Percentiles rank a stretch among this genome's conserved stretches.
Evolutionary conservation across 768 basidiomycete species (phyloP).

Genomic region (Pleurotus citrinopileatus): DNA sequence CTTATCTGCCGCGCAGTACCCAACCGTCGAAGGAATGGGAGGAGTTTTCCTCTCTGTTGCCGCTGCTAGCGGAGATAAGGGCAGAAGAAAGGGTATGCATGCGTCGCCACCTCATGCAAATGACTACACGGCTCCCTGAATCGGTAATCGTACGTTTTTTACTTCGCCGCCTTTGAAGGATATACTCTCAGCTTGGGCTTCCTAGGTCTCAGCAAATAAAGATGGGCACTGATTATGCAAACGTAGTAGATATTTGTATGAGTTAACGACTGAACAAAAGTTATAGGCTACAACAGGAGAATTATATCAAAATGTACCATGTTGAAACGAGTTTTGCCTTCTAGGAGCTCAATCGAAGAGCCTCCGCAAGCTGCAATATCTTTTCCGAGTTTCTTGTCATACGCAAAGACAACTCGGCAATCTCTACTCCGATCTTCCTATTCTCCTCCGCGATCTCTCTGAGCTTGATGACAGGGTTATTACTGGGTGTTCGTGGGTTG

Average conservation of each 20-base stretch:
- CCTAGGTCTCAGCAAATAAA: too few species aligned
- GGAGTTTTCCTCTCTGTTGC: background rate
- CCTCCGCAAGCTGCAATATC: background rate
- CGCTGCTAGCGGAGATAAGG: background rate
- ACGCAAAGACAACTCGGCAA: background rate
- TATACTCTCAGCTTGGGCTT: too few species aligned
- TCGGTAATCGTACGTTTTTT: background rate
- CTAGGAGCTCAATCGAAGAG: background rate
- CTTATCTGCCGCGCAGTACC: too few species aligned
- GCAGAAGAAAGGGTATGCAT: background rate
- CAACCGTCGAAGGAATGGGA: background rate
- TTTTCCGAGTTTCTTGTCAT: background rate
- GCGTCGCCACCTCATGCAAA: too few species aligned
- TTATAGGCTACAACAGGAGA: background rate
- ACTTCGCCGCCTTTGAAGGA: background rate
- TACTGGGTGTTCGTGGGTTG: background rate
- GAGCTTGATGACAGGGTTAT: background rate
- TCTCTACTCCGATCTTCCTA: background rate
- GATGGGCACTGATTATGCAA: too few species aligned
- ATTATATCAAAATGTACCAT: background rate
- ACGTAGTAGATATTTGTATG: too few species aligned
- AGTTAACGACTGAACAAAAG: too few species aligned
- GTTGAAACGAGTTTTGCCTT: background rate
- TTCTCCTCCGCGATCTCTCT: background rate
- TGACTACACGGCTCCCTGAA: too few species aligned